Conservation (phyloP, 2,329 filamentous ascomycete genomes). For the Trichoderma citrinoviride region DNA sequence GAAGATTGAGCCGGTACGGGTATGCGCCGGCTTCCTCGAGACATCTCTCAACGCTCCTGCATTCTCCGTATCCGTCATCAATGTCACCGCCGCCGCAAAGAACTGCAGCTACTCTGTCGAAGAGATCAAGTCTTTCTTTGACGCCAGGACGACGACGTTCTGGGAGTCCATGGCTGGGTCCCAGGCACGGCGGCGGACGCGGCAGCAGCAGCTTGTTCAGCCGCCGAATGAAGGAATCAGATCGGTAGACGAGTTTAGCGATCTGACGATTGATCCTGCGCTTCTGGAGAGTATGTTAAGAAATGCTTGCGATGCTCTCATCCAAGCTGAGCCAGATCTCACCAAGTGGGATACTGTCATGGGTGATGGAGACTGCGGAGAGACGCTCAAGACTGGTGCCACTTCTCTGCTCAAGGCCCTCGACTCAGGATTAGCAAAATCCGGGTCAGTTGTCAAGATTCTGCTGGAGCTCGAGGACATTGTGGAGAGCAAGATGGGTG, state of each 20-base stretch:
- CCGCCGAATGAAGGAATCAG: constrained; percentile 37
- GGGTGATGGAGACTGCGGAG: constrained; percentile 66
- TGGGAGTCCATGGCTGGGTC: constrained; percentile 53
- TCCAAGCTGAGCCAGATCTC: constrained; percentile 59
- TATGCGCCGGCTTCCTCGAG: constrained; percentile 63
- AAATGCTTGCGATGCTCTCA: constrained; percentile 50
- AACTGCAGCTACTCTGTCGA: constrained; percentile 46
- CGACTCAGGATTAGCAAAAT: constrained; percentile 38
- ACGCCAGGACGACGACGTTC: constrained; percentile 57
- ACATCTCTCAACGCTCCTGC: constrained; percentile 70
- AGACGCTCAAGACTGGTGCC: constrained; percentile 57
- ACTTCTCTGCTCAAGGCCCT: constrained; percentile 48
- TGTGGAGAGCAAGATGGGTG: constrained; percentile 55
- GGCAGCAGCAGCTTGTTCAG: constrained; percentile 45
- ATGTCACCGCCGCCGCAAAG: constrained; percentile 48
- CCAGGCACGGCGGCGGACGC: constrained; percentile 39
- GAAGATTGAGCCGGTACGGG: constrained; percentile 51
- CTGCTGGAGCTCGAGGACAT: constrained; percentile 52
- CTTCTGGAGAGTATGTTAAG: constrained; percentile 56
- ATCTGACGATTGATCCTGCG: constrained; percentile 50
- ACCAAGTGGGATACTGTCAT: constrained; percentile 62
- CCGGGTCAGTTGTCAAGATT: constrained; percentile 48
- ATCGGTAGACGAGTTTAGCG: constrained; percentile 39
- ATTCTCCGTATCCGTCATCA: constrained; percentile 66
- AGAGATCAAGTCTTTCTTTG: constrained; percentile 62